Evolutionary conservation across 2,329 filamentous ascomycete genomes (phyloP).

Genomic region (Talaromyces amestolkiae): DNA sequence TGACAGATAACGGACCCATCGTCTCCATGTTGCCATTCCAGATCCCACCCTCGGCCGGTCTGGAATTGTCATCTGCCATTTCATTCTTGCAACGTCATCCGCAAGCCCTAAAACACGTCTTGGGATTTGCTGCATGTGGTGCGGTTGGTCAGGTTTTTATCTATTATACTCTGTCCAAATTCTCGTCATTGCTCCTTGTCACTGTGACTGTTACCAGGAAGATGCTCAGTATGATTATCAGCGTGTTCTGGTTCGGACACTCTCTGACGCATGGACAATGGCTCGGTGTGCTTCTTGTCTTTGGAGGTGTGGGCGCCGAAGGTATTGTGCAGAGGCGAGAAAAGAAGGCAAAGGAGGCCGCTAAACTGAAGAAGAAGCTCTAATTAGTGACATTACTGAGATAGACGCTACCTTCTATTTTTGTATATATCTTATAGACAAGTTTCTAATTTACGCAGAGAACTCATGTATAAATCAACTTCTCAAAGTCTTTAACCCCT

Average conservation of each 20-base stretch:
- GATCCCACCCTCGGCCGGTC: slow-evolving; percentile 56
- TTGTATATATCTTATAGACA: not conserved
- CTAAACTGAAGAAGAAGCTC: slow-evolving; percentile 48
- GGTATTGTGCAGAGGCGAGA: slow-evolving; percentile 75
- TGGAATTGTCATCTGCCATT: slow-evolving; percentile 76
- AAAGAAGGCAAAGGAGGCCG: slow-evolving; percentile 75
- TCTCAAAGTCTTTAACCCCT: slow-evolving; percentile 35
- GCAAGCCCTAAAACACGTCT: slow-evolving; percentile 76
- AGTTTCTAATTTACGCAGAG: not conserved
- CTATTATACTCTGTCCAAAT: slow-evolving; percentile 90
- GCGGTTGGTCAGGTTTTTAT: slow-evolving; percentile 96
- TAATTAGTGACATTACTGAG: slow-evolving; percentile 18
- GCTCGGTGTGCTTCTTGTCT: slow-evolving; percentile 87
- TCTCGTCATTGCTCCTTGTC: slow-evolving; percentile 86
- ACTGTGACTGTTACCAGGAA: slow-evolving; percentile 97
- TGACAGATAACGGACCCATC: slow-evolving; percentile 61
- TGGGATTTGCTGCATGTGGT: slow-evolving; percentile 86
- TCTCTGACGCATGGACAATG: slow-evolving; percentile 84
- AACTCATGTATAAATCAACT: slow-evolving; percentile 20
- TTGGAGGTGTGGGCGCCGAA: slow-evolving; percentile 92
- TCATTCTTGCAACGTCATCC: slow-evolving; percentile 79
- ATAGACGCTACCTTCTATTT: not conserved
- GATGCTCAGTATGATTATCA: slow-evolving; percentile 98
- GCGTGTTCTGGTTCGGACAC: slow-evolving; percentile 92
- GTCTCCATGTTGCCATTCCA: slow-evolving; percentile 66